These are phyloP conservation scores for Bryoerythrophyllum caledonicum DNA, from an alignment of 225 moss, liverwort and hornwort genomes.

Conservation along the genomic window DNA sequence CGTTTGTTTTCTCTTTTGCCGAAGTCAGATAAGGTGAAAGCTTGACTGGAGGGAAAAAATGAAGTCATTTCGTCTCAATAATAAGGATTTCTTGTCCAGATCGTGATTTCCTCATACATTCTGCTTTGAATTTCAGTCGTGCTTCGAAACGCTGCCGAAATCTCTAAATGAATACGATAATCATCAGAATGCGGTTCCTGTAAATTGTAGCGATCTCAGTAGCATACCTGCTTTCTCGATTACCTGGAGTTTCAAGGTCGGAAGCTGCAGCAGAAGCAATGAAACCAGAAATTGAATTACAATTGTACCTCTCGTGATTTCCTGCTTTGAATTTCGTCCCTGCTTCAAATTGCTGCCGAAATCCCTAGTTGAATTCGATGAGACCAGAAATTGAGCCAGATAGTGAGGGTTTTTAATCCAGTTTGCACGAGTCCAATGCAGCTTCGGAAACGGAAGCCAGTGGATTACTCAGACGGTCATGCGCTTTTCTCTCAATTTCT, in stretches of 20 bases:
- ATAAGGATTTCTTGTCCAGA: not conserved
- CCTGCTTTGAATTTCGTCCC: conserved; percentile 2
- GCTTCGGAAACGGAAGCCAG: conserved; percentile 66
- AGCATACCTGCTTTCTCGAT: not conserved
- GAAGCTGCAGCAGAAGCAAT: conserved; percentile 11
- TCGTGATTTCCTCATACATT: not conserved
- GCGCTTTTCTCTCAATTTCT: conserved; percentile 43
- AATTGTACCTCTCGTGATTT: conserved; percentile 17
- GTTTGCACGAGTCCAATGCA: conserved; percentile 54
- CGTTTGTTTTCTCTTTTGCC: not conserved
- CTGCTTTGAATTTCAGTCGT: not conserved
- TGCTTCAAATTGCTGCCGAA: no score
- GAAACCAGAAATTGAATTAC: conserved; percentile 26
- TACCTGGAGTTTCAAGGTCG: conserved; percentile 1
- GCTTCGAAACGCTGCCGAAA: not conserved
- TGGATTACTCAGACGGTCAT: conserved; percentile 68
- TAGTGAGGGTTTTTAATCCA: conserved; percentile 23
- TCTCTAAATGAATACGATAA: not conserved
- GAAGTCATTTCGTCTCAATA: not conserved
- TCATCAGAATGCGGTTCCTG: not conserved
- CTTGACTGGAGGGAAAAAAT: not conserved
- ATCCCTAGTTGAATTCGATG: no score
- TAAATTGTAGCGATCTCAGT: not conserved
- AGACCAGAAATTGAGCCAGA: conserved; percentile 22
- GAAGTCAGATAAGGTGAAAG: not conserved